Percentiles rank a stretch among this genome's conserved stretches.
phyloP scores from a whole-genome alignment of 1,139 yeast genomes.

The Suhomyces kunorum region DNA sequence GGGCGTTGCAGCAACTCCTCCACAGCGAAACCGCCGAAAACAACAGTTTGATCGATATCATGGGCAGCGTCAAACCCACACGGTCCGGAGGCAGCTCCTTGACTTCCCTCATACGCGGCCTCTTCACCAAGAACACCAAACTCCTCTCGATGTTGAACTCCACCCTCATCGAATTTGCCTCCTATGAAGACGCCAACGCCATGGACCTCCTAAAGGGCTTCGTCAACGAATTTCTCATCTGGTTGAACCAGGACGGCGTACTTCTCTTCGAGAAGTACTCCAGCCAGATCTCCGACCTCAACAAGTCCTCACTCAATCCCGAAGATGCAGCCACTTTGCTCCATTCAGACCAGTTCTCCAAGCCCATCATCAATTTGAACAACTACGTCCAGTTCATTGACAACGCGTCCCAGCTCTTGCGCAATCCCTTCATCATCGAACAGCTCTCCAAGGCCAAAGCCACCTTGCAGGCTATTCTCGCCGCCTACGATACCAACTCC shows the following conservation, averaged over 20 bases:
- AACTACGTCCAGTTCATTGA: conserved; percentile 36
- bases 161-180: conserved; percentile 19
- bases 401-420: conserved; percentile 21
- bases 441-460: conserved; percentile 25
- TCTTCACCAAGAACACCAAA: conserved; percentile 42
- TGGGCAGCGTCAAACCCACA: conserved; percentile 38
- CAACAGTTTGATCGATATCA: conserved; percentile 36
- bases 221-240: conserved; percentile 42
- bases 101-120: conserved; percentile 41
- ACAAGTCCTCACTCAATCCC: conserved; percentile 10
- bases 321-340: conserved; percentile 20
- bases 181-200: conserved; percentile 24
- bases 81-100: conserved; percentile 30
- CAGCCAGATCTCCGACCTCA: conserved; percentile 15
- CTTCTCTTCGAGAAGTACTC: conserved; percentile 37
- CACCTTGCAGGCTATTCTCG: conserved; percentile 25
- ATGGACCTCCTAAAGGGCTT: conserved; percentile 35
- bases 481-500: conserved; percentile 20
- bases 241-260: conserved; percentile 39
- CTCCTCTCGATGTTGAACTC: conserved; percentile 28
- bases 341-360: conserved; percentile 23
- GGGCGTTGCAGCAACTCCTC: conserved; percentile 13
- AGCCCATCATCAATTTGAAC: conserved; percentile 36
- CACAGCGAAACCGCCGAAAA: conserved; percentile 32
- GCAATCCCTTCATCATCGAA: conserved; percentile 46